Conservation (phyloP, 768 basidiomycete species). For the Crucibulum laeve region DNA sequence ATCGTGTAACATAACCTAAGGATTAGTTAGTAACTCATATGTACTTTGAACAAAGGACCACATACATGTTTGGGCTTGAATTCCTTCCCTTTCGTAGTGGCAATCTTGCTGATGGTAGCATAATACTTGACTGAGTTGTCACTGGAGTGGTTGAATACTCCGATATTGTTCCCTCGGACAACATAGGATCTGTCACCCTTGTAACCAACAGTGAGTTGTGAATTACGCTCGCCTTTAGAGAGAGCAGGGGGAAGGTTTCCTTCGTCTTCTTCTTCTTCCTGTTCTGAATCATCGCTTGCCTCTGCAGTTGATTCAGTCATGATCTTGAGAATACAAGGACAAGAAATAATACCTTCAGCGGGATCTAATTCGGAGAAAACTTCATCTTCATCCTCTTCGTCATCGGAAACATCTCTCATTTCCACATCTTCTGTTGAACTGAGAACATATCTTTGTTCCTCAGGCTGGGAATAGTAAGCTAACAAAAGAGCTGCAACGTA, state of each 20-base stretch:
- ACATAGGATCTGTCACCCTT: conserved; percentile 94
- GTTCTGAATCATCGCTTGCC: conserved; percentile 36
- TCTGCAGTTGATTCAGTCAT: conserved; percentile 25
- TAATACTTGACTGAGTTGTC: conserved; percentile 76
- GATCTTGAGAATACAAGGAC: not conserved
- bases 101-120: conserved; percentile 81
- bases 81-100: conserved; percentile 72
- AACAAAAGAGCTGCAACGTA: conserved; percentile 2
- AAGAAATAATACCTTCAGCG: conserved; percentile 44
- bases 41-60: conserved; percentile 4
- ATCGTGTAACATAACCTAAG: conserved; percentile 91
- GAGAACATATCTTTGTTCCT: conserved; percentile 85
- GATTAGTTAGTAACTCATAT: conserved; percentile 5
- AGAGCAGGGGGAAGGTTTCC: conserved; percentile 33
- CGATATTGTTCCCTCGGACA: conserved; percentile 86
- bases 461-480: conserved; percentile 37
- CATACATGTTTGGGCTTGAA: conserved; percentile 85
- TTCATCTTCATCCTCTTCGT: conserved; percentile 78
- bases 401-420: conserved; percentile 75
- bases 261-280: conserved; percentile 46
- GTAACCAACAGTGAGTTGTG: conserved; percentile 90
- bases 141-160: conserved; percentile 76
- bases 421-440: conserved; percentile 82
- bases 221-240: conserved; percentile 67
- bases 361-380: conserved; percentile 65